Percentiles rank a stretch among this genome's conserved stretches.
Conservation (phyloP, 208 protist species). For the Angomonas ambiguus region DNA sequence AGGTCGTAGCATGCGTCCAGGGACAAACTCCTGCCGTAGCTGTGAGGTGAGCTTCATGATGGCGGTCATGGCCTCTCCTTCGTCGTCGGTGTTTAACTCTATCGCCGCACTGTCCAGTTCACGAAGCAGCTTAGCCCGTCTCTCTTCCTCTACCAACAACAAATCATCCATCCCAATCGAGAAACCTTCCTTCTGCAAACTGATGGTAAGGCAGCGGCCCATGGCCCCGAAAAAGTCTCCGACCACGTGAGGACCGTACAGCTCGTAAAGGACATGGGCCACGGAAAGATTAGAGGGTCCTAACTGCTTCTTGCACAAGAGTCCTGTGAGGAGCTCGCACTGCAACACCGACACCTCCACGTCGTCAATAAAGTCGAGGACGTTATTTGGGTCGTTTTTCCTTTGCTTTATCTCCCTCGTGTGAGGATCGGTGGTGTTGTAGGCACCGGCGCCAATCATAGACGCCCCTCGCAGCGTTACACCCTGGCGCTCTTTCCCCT, state of each 20-base stretch:
- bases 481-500: constrained; percentile 19
- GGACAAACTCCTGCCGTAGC: constrained; percentile 89
- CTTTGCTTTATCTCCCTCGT: constrained; percentile 9
- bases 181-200: constrained; percentile 95
- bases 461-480: constrained; percentile 85
- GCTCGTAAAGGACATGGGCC: constrained; percentile 95
- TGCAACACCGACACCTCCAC: constrained; percentile 86
- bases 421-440: constrained; percentile 38
- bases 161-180: constrained; percentile 99
- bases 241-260: constrained; percentile 95
- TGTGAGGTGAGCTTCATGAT: constrained; percentile 78
- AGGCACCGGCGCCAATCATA: constrained; percentile 78
- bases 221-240: constrained; percentile 94
- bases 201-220: constrained; percentile 94
- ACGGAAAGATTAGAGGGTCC: constrained; percentile 82
- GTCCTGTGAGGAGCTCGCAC: constrained; percentile 95
- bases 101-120: constrained; percentile 79
- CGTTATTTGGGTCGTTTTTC: constrained; percentile 3
- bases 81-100: constrained; percentile 51
- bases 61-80: constrained; percentile 66
- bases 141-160: constrained; percentile 78
- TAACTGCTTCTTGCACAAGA: constrained; percentile 98
- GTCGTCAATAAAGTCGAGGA: constrained; percentile 58
- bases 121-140: constrained; percentile 61
- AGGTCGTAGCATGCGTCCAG: constrained; percentile 75